Conservation (phyloP, 2,329 filamentous ascomycete genomes). For the Xylaria digitata region DNA sequence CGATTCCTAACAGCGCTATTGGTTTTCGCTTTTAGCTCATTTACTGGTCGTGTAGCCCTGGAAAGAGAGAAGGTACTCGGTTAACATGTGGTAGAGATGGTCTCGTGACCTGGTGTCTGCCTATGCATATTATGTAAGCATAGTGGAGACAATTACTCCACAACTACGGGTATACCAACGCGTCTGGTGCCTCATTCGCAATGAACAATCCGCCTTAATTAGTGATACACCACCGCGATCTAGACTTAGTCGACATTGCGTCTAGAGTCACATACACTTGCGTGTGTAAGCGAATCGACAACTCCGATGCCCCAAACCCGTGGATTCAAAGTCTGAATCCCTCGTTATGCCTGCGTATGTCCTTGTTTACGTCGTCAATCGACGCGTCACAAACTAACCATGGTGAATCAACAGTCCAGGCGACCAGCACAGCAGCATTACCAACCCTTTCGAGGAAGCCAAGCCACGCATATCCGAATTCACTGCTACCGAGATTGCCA, state of each 20-base stretch:
- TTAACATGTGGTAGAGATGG: slow-evolving; percentile 16
- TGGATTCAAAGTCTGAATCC: slow-evolving; percentile 14
- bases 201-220: slow-evolving; percentile 4
- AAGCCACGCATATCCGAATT: slow-evolving; percentile 78
- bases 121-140: slow-evolving; percentile 39
- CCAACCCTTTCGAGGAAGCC: slow-evolving; percentile 85
- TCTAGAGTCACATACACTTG: not conserved
- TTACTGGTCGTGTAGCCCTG: too few species aligned
- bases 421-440: slow-evolving; percentile 72
- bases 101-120: slow-evolving; percentile 44
- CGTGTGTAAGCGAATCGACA: not conserved
- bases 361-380: not conserved
- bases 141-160: slow-evolving; percentile 19
- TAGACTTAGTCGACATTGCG: slow-evolving; percentile 1
- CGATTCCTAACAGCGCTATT: too few species aligned
- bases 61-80: too few species aligned
- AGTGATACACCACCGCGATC: slow-evolving; percentile 21
- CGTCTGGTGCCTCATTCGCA: slow-evolving; percentile 24
- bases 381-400: slow-evolving; percentile 41
- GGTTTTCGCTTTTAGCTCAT: too few species aligned
- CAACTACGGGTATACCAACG: slow-evolving; percentile 12
- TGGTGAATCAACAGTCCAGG: slow-evolving; percentile 65
- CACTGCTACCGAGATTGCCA: slow-evolving; percentile 90
- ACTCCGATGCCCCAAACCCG: slow-evolving; percentile 23
- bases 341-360: slow-evolving; percentile 49